Evolutionary conservation across 345 rosid species (phyloP), one percentile per base, ranked within the genome.

Genomic region (Boechera divaricarpa): DNA sequence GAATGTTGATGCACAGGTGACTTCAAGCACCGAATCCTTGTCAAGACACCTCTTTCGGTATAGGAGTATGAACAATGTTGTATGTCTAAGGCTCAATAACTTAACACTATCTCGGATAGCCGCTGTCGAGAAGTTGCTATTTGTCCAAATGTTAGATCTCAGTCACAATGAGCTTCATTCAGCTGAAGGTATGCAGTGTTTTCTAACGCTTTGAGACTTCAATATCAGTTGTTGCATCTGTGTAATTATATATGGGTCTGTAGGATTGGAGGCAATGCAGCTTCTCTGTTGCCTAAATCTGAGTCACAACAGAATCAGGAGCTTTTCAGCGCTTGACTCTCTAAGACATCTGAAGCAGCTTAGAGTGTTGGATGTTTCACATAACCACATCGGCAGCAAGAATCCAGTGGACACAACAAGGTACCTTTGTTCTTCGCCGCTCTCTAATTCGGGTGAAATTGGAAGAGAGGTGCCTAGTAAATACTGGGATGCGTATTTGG

Each of bases 11-110:
- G 21, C 52, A 47, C 21, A 51, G 92, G 64, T 85, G 74, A 82
- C 83, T 57, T 90, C 87, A 58, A 81, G 81, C 65, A 45, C 21
- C 74, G 87, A 84, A 31, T 76, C 78, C 61, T 41, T 88, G 75
- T 69, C 85, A 62, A 81, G 66, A 39, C 80, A 77, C 73, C 85
- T 87, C 79, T 86, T 75, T 72, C 62, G 31, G 39, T 80, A 83
- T 38, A 38, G 68, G 28, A 81, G 74, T 39, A 62, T 69, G 28
- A 68, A 52, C 60, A 75, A 41, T 55, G 78, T 83, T 55, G 54
- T 86, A 31, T 88, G 89, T 72, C 74, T 92, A 21, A 81, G 91
- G 64, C 82, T 92, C 67, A 87, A 18, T 8, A 51, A 18, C 55
- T 51, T 51, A 18, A 7, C 55, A 18, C 55, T 51, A 51, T 51